Percentiles rank a stretch among this genome's conserved stretches.
Conservation (phyloP, 768 basidiomycete species). For the Suillus cothurnatus region DNA sequence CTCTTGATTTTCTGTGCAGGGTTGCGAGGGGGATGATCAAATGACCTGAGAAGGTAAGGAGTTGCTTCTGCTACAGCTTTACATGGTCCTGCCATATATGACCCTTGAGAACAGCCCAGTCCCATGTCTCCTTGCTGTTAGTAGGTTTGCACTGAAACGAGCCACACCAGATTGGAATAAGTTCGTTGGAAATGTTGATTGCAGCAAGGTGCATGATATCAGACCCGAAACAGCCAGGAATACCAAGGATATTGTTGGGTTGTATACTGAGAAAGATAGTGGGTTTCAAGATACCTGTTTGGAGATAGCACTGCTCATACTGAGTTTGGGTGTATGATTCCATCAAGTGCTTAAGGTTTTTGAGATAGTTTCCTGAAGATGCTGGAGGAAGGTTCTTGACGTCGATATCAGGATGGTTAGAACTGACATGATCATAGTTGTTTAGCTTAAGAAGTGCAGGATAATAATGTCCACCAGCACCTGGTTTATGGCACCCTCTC, state of each 20-base stretch:
- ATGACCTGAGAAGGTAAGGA: constrained; percentile 17
- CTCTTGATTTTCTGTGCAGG: constrained; percentile 23
- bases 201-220: constrained; percentile 44
- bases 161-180: constrained; percentile 26
- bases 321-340: constrained; percentile 16
- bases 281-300: constrained; percentile 38
- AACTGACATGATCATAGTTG: constrained; percentile 24
- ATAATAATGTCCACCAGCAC: constrained; percentile 15
- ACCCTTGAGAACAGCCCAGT: constrained; percentile 33
- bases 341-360: neutral
- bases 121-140: constrained; percentile 31
- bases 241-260: constrained; percentile 18
- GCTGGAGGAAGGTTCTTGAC: constrained; percentile 13
- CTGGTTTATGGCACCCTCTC: constrained; percentile 20
- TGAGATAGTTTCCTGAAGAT: constrained; percentile 7
- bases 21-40: constrained; percentile 23
- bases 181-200: constrained; percentile 23
- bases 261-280: constrained; percentile 38
- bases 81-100: constrained; percentile 24
- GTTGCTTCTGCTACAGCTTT: constrained; percentile 17
- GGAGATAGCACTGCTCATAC: constrained; percentile 24
- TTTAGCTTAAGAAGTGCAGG: neutral
- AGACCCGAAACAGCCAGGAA: constrained; percentile 36
- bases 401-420: constrained; percentile 32
- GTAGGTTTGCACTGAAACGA: constrained; percentile 14